These are phyloP conservation scores for Picea mariana DNA, from an alignment of 83 land plant species.

Conservation along the genomic window DNA sequence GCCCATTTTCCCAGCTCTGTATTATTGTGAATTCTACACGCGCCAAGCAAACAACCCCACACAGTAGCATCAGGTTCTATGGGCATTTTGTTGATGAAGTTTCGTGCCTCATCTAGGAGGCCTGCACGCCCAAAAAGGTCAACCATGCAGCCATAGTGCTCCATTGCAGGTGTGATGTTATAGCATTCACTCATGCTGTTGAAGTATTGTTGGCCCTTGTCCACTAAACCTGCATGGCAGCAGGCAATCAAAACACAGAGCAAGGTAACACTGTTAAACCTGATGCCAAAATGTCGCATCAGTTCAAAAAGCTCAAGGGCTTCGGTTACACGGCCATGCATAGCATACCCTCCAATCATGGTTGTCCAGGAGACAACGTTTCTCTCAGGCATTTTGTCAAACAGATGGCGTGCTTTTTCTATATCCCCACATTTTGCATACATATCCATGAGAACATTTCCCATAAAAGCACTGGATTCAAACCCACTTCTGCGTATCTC, in stretches of 20 bases:
- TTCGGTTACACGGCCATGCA: neutral
- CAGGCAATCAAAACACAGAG: conserved; percentile 7
- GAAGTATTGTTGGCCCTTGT: conserved; percentile 1
- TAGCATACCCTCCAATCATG: conserved; percentile 11
- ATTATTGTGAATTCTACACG: neutral
- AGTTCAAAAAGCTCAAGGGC: neutral
- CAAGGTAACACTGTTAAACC: neutral
- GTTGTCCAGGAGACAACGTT: neutral
- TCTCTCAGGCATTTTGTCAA: neutral
- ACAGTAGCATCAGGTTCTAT: neutral
- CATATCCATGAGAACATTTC: neutral
- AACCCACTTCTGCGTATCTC: neutral
- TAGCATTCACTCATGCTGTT: neutral
- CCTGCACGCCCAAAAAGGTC: conserved; percentile 11
- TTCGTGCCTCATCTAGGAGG: neutral
- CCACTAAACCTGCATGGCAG: conserved; percentile 11
- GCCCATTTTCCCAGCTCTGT: neutral
- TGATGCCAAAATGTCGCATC: neutral
- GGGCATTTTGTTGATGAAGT: neutral
- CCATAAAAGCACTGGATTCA: neutral
- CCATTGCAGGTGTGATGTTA: neutral
- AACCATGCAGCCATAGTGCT: conserved; percentile 7
- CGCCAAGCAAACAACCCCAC: conserved; percentile 9
- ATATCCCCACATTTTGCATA: conserved; percentile 7
- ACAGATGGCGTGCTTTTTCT: neutral